These are phyloP conservation scores for Penicillium crustosum DNA, from an alignment of 2,329 filamentous ascomycete genomes.

Conservation along the genomic window DNA sequence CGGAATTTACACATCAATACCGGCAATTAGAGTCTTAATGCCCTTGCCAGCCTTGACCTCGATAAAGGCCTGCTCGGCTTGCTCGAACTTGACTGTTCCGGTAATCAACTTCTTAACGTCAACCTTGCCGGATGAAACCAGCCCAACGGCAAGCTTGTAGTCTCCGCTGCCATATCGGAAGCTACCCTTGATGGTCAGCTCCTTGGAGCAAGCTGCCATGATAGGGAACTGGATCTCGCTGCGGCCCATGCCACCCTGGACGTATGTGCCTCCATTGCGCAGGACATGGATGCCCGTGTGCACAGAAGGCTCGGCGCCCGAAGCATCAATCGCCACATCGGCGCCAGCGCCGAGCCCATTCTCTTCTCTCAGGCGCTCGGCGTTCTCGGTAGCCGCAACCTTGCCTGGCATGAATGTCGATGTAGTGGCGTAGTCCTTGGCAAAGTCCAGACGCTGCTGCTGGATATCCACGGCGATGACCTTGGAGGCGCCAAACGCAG, in stretches of 20 bases:
- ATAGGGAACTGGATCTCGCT: conserved; percentile 88
- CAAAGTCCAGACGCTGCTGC: conserved; percentile 74
- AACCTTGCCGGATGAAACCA: conserved; percentile 71
- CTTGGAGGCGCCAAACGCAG: conserved; percentile 78
- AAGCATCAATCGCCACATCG: conserved; percentile 78
- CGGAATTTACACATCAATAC: conserved; percentile 28
- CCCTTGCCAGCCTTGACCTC: conserved; percentile 79
- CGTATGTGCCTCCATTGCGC: conserved; percentile 70
- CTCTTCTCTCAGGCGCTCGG: conserved; percentile 63
- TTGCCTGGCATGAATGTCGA: conserved; percentile 61
- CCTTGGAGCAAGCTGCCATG: conserved; percentile 84
- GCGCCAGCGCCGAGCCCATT: conserved; percentile 66
- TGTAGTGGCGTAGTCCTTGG: conserved; percentile 63
- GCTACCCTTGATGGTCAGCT: conserved; percentile 80
- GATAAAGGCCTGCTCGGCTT: conserved; percentile 83
- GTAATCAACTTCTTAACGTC: conserved; percentile 77
- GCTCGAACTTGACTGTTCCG: conserved; percentile 70
- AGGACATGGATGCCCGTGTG: conserved; percentile 72
- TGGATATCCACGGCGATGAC: conserved; percentile 89
- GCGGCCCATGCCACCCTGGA: conserved; percentile 89
- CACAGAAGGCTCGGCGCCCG: conserved; percentile 74
- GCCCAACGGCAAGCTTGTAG: conserved; percentile 77
- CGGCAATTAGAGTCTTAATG: conserved; percentile 50
- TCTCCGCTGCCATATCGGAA: conserved; percentile 90
- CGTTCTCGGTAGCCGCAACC: conserved; percentile 68